These are phyloP conservation scores for Mikania micrantha DNA, from an alignment of 129 eudicot species.

Conservation along the genomic window DNA sequence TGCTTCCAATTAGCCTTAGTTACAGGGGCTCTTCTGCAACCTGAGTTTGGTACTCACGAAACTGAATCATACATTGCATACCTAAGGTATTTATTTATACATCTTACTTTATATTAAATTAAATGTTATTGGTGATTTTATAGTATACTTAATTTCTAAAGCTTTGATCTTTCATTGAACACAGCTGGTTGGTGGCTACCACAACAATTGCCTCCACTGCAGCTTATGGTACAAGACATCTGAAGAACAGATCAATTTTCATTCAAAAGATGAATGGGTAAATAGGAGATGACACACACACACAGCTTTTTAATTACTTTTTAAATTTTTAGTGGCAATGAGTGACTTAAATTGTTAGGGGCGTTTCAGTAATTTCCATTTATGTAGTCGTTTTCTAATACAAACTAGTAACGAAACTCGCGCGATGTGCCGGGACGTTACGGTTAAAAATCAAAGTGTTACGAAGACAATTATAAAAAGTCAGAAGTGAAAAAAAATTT, in stretches of 20 bases:
- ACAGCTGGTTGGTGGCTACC: conserved; percentile 88
- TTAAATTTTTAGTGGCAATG: neutral
- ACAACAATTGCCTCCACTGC: conserved; percentile 83
- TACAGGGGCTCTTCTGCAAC: conserved; percentile 89
- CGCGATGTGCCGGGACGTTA: no score
- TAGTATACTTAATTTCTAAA: no score
- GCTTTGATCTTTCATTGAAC: neutral
- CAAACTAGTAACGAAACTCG: neutral
- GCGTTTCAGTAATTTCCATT: neutral
- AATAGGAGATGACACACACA: conserved; percentile 2
- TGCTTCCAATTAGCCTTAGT: conserved; percentile 80
- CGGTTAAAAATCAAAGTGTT: no score
- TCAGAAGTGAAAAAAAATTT: no score
- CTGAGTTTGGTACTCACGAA: conserved; percentile 74
- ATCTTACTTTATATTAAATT: neutral
- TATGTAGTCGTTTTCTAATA: neutral
- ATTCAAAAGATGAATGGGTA: conserved; percentile 18
- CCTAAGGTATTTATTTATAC: conserved; percentile 52
- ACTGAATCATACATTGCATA: conserved; percentile 63
- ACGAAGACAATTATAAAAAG: no score
- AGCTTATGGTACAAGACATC: conserved; percentile 70
- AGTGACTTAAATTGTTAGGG: neutral
- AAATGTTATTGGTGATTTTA: no score
- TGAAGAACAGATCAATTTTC: conserved; percentile 32
- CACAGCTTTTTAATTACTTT: neutral